Percentiles rank a stretch among this genome's conserved stretches.
These are phyloP conservation scores for Pezicula carpinea DNA, from an alignment of 2,329 filamentous ascomycete genomes.

Conservation along the genomic window DNA sequence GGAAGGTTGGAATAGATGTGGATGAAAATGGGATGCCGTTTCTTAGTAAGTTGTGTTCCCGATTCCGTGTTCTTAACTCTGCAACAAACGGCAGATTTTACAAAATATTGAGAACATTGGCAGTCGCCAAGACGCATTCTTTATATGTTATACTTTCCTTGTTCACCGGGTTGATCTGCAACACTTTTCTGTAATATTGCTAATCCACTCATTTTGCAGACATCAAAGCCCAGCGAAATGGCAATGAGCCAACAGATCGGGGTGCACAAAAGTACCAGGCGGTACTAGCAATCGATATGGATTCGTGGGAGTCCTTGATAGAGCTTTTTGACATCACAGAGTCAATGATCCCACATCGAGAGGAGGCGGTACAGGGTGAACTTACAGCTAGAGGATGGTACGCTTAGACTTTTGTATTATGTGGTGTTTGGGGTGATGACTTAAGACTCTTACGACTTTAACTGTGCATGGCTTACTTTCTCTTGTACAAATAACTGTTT, in stretches of 20 bases:
- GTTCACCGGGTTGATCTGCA: too few relatives aligned
- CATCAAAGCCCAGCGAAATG: slow-evolving; percentile 27
- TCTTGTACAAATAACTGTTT: too few relatives aligned
- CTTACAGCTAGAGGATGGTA: slow-evolving; percentile 27
- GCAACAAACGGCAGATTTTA: too few relatives aligned
- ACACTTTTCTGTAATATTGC: slow-evolving; percentile 9
- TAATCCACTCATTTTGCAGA: slow-evolving; percentile 37
- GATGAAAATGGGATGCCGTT: slow-evolving; percentile 75
- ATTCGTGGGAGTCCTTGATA: slow-evolving; percentile 75
- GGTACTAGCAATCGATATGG: slow-evolving; percentile 82
- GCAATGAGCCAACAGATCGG: slow-evolving; percentile 34
- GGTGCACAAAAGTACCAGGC: slow-evolving; percentile 73
- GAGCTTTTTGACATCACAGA: slow-evolving; percentile 71
- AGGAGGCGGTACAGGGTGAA: slow-evolving; percentile 38
- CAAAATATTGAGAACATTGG: too few relatives aligned
- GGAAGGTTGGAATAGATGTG: slow-evolving; percentile 66
- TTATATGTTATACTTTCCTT: too few relatives aligned
- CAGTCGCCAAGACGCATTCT: too few relatives aligned
- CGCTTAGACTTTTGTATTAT: slow-evolving; percentile 13
- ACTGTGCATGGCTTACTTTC: too few relatives aligned
- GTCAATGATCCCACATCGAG: slow-evolving; percentile 79
- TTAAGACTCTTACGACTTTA: too few relatives aligned
- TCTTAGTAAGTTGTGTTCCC: slow-evolving; percentile 55
- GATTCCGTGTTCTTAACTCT: slow-evolving; percentile 2
- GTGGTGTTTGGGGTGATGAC: too few relatives aligned